Base-by-base conservation (phyloP, 2,329 filamentous ascomycete genomes). In the Microdochium paspali region DNA sequence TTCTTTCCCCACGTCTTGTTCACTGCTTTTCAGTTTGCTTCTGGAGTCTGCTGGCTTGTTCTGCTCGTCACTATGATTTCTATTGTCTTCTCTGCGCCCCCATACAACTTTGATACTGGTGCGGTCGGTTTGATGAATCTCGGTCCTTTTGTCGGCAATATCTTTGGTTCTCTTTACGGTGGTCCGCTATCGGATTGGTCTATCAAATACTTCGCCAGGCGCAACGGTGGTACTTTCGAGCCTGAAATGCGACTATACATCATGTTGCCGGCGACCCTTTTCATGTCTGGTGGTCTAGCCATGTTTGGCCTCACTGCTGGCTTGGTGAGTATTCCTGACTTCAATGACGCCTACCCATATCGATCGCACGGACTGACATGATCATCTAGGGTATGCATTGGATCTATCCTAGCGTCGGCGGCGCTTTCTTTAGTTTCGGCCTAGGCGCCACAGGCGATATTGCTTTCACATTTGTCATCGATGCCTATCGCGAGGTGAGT, bases 331-430 rank as follows among this genome's bases (percentile, higher is more conserved):
- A n/a, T 1, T n/a, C n/a, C n/a, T n/a, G n/a, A n/a, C n/a, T n/a
- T n/a, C n/a, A n/a, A n/a, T n/a, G n/a, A n/a, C n/a, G n/a, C n/a
- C n/a, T n/a, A n/a, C n/a, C n/a, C n/a, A n/a, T n/a, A n/a, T n/a
- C n/a, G n/a, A n/a, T n/a, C n/a, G n/a, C n/a, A n/a, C n/a, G n/a
- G n/a, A n/a, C n/a, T n/a, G n/a, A 28, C 26, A 28, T 40, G 35
- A 15, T n/a, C n/a, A n/a, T n/a, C n/a, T 23, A 71, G 67, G 66
- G 67, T 2, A 66, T 69, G 66, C 67, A 69, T 31, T 70, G 66
- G 65, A 66, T 70, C 7, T 64, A 58, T 25, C 66, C 67, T 0
- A 66, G 60, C 1, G 51, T 70, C 0, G 67, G 60, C 0, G 62
- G 64, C 2, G 63, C 56, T 0, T 49, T 69, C 4, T 69, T 66